phyloP scores from a whole-genome alignment of 2,329 filamentous ascomycete genomes.

The Pseudocercospora fijiensis region DNA sequence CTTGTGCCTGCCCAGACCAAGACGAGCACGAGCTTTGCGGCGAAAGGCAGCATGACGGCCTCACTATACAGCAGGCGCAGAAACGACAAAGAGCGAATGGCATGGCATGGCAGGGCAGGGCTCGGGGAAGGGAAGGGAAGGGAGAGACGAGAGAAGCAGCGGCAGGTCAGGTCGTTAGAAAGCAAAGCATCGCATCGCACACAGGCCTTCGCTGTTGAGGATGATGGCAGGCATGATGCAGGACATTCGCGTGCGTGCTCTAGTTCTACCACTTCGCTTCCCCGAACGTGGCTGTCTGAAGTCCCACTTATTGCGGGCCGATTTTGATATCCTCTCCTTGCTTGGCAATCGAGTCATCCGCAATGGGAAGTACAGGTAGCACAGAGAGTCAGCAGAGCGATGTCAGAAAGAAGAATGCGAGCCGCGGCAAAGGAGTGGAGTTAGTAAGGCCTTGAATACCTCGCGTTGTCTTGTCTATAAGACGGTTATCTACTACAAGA shows the following conservation, averaged over 20 bases:
- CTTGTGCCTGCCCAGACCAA: constrained; percentile 11
- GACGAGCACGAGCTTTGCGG: constrained; percentile 15
- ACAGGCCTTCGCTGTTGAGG: constrained; percentile 3
- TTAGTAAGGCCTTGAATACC: no score
- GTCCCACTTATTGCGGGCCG: constrained; percentile 1
- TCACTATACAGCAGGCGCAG: neutral
- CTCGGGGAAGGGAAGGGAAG: no score
- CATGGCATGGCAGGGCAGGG: neutral
- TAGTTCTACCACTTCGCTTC: constrained; percentile 19
- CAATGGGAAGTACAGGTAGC: constrained; percentile 14
- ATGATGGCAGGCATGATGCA: constrained; percentile 24
- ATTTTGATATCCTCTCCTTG: constrained; percentile 13
- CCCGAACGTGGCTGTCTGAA: constrained; percentile 21
- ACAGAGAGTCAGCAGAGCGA: neutral
- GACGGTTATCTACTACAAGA: no score
- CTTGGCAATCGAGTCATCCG: neutral
- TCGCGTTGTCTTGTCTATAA: no score
- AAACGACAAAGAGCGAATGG: constrained; percentile 6
- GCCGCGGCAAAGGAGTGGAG: no score
- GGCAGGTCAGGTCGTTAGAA: constrained; percentile 16
- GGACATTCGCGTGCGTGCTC: constrained; percentile 25
- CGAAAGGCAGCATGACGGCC: constrained; percentile 15
- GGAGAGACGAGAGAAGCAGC: neutral
- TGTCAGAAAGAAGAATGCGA: no score
- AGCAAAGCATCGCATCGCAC: neutral